Evolutionary conservation across 2,329 filamentous ascomycete genomes (phyloP).

Genomic region (Microsporum canis): DNA sequence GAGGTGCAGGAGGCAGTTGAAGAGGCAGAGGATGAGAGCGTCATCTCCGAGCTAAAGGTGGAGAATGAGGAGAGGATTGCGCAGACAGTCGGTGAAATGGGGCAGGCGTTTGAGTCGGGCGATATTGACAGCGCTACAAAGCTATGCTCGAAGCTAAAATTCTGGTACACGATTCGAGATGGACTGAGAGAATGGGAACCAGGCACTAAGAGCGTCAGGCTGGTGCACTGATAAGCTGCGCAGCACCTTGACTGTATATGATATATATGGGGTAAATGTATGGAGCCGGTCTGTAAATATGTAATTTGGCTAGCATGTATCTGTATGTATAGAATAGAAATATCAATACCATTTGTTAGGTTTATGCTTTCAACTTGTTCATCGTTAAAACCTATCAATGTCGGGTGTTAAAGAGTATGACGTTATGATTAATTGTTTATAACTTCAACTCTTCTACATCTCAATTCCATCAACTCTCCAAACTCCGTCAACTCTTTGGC

Average conservation of each 20-base stretch:
- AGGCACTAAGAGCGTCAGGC: constrained; percentile 49
- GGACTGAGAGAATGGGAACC: constrained; percentile 74
- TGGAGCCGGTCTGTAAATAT: background rate
- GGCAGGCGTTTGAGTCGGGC: constrained; percentile 52
- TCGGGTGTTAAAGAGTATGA: no score
- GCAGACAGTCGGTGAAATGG: constrained; percentile 52
- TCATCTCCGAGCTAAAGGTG: constrained; percentile 53
- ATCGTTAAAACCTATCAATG: no score
- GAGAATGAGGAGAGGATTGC: constrained; percentile 59
- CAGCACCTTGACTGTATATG: background rate
- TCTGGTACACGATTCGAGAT: constrained; percentile 82
- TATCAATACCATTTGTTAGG: background rate
- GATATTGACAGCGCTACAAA: constrained; percentile 55
- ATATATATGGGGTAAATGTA: background rate
- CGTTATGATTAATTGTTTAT: background rate
- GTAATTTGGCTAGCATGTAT: background rate
- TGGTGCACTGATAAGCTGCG: constrained; percentile 38
- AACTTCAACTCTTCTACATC: background rate
- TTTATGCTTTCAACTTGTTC: no score
- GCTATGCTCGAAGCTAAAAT: constrained; percentile 68
- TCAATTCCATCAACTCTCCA: background rate
- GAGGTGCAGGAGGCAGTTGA: constrained; percentile 69
- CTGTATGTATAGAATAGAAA: background rate
- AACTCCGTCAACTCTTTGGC: background rate
- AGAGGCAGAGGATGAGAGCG: constrained; percentile 49